Evolutionary conservation across 2,329 filamentous ascomycete species (phyloP).

Genomic region (Sporothrix inflata): DNA sequence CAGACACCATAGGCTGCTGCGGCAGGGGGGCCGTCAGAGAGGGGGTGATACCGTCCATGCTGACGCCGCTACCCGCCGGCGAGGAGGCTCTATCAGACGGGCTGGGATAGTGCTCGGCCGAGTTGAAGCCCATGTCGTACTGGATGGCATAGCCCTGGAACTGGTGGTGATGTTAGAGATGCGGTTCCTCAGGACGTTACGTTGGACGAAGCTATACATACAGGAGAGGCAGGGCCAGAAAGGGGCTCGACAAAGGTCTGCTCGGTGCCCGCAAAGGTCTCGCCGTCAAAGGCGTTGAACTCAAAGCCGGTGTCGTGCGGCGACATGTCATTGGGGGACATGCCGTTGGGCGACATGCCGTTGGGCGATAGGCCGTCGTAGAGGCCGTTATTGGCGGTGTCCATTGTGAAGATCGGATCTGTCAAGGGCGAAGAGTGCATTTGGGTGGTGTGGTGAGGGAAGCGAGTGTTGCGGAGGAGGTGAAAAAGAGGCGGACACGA

Average conservation of each 20-base stretch:
- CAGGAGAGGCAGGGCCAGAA: background rate
- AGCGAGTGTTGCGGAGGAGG: background rate
- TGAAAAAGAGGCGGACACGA: background rate
- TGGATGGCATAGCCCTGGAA: background rate
- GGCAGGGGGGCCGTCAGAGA: background rate
- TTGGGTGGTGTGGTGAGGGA: background rate
- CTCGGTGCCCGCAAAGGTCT: background rate
- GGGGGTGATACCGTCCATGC: background rate
- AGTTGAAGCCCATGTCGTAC: background rate
- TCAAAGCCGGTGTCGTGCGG: background rate
- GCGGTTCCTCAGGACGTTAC: background rate
- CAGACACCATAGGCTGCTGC: background rate
- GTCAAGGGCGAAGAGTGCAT: background rate
- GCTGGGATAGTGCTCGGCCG: background rate
- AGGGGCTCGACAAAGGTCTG: background rate
- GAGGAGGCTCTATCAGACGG: background rate
- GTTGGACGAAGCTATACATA: background rate
- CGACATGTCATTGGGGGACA: background rate
- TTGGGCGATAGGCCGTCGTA: background rate
- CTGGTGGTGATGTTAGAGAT: background rate
- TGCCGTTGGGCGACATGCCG: background rate
- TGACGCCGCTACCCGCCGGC: background rate
- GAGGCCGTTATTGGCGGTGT: background rate
- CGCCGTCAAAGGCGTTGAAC: background rate
- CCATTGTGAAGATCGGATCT: conserved; percentile 14